phyloP scores from a whole-genome alignment of 345 rosid species.

The Eucalyptus coolabah region DNA sequence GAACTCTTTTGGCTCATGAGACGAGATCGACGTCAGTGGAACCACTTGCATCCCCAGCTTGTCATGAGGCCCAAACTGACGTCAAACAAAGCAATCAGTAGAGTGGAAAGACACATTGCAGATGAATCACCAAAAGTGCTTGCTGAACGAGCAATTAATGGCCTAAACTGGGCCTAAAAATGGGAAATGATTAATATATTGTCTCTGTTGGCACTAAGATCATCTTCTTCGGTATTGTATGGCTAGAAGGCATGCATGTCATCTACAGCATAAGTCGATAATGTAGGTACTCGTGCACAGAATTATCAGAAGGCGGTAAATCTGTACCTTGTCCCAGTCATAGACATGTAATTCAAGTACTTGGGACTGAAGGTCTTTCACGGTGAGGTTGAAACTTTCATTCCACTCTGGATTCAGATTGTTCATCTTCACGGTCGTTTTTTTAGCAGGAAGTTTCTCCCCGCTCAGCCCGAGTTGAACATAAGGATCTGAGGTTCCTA shows the following conservation, averaged over 20 bases:
- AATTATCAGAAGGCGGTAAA: not conserved
- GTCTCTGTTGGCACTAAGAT: not conserved
- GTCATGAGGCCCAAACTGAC: slow-evolving; percentile 38
- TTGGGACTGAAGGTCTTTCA: slow-evolving; percentile 34
- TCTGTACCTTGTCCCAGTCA: slow-evolving; percentile 46
- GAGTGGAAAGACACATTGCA: not conserved
- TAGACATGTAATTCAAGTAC: slow-evolving; percentile 26
- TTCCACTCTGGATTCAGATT: slow-evolving; percentile 47
- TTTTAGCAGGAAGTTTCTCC: slow-evolving; percentile 28
- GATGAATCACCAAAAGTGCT: not conserved
- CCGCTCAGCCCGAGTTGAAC: slow-evolving; percentile 24
- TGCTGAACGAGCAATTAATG: not conserved
- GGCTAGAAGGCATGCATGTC: not conserved
- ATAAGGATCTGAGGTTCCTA: slow-evolving; percentile 52
- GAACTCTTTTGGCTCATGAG: slow-evolving; percentile 12
- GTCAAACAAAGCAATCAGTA: not conserved
- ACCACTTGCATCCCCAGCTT: slow-evolving; percentile 42
- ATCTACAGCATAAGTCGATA: not conserved
- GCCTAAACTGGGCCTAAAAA: not conserved
- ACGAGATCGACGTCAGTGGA: slow-evolving; percentile 15
- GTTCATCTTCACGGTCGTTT: slow-evolving; percentile 26
- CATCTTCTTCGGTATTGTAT: not conserved
- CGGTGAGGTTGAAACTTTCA: slow-evolving; percentile 31
- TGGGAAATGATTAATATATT: not conserved
- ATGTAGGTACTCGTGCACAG: not conserved